A percentile compares a stretch with the other conserved stretches of the same genome.
These are phyloP conservation scores for Aspergillus niger DNA, from an alignment of 2,329 filamentous ascomycete species.

Conservation along the genomic window DNA sequence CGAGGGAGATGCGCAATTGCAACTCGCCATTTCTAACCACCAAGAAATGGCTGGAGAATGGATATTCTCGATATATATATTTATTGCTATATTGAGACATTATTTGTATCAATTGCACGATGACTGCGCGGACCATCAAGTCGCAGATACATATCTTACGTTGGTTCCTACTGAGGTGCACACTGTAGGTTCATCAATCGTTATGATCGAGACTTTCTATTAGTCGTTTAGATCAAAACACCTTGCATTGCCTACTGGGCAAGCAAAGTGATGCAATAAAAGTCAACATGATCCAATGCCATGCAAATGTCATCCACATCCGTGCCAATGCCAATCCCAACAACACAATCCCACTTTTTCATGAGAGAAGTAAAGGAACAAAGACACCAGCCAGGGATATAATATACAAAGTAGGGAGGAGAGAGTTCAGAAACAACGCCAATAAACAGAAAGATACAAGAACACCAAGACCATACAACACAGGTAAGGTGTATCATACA, in stretches of 20 bases:
- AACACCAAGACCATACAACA: slow-evolving; percentile 30
- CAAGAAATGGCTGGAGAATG: too few species aligned
- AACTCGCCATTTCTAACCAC: too few species aligned
- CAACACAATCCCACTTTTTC: slow-evolving; percentile 15
- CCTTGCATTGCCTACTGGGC: neutral
- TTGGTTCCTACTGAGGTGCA: neutral
- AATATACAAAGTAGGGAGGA: slow-evolving; percentile 39
- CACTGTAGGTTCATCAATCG: neutral
- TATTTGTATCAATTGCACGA: too few species aligned
- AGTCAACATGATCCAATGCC: slow-evolving; percentile 14
- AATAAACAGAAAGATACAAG: slow-evolving; percentile 18
- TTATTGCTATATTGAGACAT: too few species aligned
- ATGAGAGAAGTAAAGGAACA: slow-evolving; percentile 14
- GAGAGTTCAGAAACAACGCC: slow-evolving; percentile 34
- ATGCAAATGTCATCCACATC: slow-evolving; percentile 15
- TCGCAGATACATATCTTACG: neutral
- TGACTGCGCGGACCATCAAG: too few species aligned
- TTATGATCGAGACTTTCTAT: slow-evolving; percentile 3
- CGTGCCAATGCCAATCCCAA: slow-evolving; percentile 17
- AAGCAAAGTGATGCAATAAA: slow-evolving; percentile 11
- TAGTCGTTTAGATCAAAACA: slow-evolving; percentile 4
- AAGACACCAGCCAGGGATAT: slow-evolving; percentile 22
- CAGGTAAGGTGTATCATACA: slow-evolving; percentile 39
- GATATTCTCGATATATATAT: too few species aligned
- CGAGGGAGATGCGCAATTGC: neutral